These are phyloP conservation scores for Phyllosticta paracitricarpa DNA, from an alignment of 2,329 filamentous ascomycete genomes.

Conservation along the genomic window DNA sequence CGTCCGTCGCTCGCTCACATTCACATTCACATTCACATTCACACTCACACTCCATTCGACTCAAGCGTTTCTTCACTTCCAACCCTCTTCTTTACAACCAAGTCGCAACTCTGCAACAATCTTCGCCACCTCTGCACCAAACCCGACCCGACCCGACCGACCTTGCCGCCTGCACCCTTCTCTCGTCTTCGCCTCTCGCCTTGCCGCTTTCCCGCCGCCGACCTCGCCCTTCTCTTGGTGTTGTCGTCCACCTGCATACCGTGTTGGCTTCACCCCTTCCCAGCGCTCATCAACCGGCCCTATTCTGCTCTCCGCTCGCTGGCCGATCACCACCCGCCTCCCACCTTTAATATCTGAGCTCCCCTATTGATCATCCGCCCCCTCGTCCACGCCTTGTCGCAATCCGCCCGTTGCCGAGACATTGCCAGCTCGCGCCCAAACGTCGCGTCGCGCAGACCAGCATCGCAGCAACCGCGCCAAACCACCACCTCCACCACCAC, in stretches of 20 bases:
- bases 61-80: neutral
- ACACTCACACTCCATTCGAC: no score
- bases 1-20: no score
- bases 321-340: slow-evolving; percentile 6
- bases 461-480: neutral
- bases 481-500: slow-evolving; percentile 12
- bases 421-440: slow-evolving; percentile 8
- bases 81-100: no score
- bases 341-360: slow-evolving; percentile 11
- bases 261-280: slow-evolving; percentile 9
- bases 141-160: no score
- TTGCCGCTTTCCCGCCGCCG: no score
- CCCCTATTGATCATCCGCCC: slow-evolving; percentile 5
- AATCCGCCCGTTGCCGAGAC: slow-evolving; percentile 10
- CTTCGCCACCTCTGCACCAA: no score
- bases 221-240: neutral
- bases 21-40: neutral
- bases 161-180: no score
- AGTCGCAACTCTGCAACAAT: no score
- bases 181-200: neutral
- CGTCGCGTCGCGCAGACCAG: slow-evolving; percentile 10
- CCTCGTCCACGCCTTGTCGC: slow-evolving; percentile 1
- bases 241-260: slow-evolving; percentile 2
- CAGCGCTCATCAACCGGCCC: slow-evolving; percentile 9
- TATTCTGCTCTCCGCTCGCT: slow-evolving; percentile 10